phyloP scores from a whole-genome alignment of 768 basidiomycete species.

The Floccularia luteovirens region DNA sequence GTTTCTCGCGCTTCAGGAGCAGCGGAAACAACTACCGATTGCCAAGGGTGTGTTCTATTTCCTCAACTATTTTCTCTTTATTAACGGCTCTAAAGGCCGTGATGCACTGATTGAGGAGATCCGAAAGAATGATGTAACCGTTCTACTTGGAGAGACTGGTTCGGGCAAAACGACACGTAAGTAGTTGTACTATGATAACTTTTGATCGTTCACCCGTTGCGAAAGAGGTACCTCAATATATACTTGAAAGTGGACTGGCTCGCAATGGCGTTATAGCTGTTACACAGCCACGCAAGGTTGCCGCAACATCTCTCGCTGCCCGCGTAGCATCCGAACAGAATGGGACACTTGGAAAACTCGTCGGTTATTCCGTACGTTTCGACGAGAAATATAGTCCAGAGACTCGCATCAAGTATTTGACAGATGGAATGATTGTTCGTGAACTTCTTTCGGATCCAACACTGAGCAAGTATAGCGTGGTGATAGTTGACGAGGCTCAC shows the following conservation, averaged over 20 bases:
- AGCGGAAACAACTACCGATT: conserved; percentile 70
- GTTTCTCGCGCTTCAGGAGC: conserved; percentile 44
- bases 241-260: conserved; percentile 75
- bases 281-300: conserved; percentile 93
- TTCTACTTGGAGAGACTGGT: conserved; percentile 94
- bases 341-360: conserved; percentile 59
- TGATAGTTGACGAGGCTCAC: conserved; percentile 96
- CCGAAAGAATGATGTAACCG: conserved; percentile 70
- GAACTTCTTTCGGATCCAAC: conserved; percentile 79
- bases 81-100: conserved; percentile 42
- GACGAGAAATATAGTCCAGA: conserved; percentile 67
- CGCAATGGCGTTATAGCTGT: conserved; percentile 76
- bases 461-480: conserved; percentile 75
- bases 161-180: conserved; percentile 97
- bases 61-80: neutral
- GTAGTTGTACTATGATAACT: conserved; percentile 21
- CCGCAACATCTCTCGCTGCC: conserved; percentile 88
- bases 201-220: conserved; percentile 1
- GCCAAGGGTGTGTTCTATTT: conserved; percentile 48
- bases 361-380: conserved; percentile 96
- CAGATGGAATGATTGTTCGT: conserved; percentile 95
- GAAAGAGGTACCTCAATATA: conserved; percentile 92
- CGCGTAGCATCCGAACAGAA: conserved; percentile 87
- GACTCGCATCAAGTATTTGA: conserved; percentile 93
- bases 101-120: conserved; percentile 73